Conservation (phyloP, 148 eudicot genomes). For the Camellia japonica region DNA sequence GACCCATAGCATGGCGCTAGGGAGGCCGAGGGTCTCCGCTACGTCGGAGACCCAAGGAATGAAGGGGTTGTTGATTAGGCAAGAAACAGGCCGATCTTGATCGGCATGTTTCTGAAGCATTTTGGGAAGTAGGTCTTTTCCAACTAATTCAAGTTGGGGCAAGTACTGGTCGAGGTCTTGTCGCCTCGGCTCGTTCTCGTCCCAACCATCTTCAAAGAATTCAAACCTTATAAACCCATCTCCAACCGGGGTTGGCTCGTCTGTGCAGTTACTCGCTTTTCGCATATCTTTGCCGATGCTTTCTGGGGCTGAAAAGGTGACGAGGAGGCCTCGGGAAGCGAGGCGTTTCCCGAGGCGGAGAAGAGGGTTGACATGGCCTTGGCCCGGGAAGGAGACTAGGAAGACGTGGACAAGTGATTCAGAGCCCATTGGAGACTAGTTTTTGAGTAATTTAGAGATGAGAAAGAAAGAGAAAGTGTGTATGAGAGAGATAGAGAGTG, state of each 20-base stretch:
- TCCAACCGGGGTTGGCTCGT: conserved; percentile 42
- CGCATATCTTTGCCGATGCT: conserved; percentile 38
- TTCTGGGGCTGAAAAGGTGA: conserved; percentile 34
- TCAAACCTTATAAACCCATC: conserved; percentile 69
- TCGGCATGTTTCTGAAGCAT: conserved; percentile 43
- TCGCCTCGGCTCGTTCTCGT: conserved; percentile 34
- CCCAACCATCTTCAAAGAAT: conserved; percentile 62
- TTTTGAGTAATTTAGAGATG: neutral
- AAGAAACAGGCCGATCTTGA: conserved; percentile 53
- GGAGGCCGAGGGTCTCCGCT: conserved; percentile 51
- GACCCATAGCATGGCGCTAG: conserved; percentile 75
- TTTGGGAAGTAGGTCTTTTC: conserved; percentile 45
- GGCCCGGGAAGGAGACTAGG: conserved; percentile 39
- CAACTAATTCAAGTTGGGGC: conserved; percentile 43
- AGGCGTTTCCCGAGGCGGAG: conserved; percentile 42
- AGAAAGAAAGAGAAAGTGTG: neutral
- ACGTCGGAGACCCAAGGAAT: conserved; percentile 88
- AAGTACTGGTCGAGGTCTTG: conserved; percentile 47
- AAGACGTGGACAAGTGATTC: conserved; percentile 25
- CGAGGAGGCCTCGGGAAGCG: conserved; percentile 39
- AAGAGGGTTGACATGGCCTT: conserved; percentile 53
- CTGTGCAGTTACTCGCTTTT: conserved; percentile 33
- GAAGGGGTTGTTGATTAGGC: conserved; percentile 76
- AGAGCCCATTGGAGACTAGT: conserved; percentile 16
- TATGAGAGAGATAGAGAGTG: neutral